Evolutionary conservation across 768 basidiomycete species (phyloP).

Genomic region (Fomitopsis pulvina): DNA sequence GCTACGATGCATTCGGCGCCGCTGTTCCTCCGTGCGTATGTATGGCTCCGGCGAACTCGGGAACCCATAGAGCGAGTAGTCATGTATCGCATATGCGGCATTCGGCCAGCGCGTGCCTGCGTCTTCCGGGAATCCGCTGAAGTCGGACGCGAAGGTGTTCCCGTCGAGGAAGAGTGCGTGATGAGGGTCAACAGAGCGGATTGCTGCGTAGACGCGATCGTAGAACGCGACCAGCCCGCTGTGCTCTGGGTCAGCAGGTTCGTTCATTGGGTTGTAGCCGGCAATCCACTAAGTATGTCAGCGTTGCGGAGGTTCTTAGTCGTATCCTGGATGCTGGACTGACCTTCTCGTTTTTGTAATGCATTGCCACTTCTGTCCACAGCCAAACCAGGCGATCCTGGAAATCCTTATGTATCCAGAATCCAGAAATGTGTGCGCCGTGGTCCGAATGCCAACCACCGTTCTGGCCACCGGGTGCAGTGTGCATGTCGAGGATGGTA

Average conservation of each 20-base stretch:
- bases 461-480: slow-evolving; percentile 70
- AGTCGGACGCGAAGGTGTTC: slow-evolving; percentile 79
- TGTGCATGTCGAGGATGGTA: slow-evolving; percentile 78
- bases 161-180: slow-evolving; percentile 80
- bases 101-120: slow-evolving; percentile 56
- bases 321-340: neutral
- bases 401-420: slow-evolving; percentile 84
- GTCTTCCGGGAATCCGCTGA: slow-evolving; percentile 64
- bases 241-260: slow-evolving; percentile 70
- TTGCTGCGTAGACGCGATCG: slow-evolving; percentile 58
- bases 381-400: slow-evolving; percentile 75
- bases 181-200: slow-evolving; percentile 61
- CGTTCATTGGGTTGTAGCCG: slow-evolving; percentile 83
- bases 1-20: slow-evolving; percentile 42
- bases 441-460: slow-evolving; percentile 78
- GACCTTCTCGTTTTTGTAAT: slow-evolving; percentile 37
- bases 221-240: slow-evolving; percentile 61
- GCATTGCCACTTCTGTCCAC: slow-evolving; percentile 69
- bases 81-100: slow-evolving; percentile 74
- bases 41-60: slow-evolving; percentile 54
- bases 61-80: slow-evolving; percentile 73
- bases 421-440: slow-evolving; percentile 61
- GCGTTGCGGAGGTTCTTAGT: neutral
- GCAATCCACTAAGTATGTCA: slow-evolving; percentile 56
- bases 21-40: slow-evolving; percentile 47